Evolutionary conservation across 1,139 yeast genomes (phyloP), one percentile per base, ranked within the genome.

Genomic region (Lodderomyces margitis): DNA sequence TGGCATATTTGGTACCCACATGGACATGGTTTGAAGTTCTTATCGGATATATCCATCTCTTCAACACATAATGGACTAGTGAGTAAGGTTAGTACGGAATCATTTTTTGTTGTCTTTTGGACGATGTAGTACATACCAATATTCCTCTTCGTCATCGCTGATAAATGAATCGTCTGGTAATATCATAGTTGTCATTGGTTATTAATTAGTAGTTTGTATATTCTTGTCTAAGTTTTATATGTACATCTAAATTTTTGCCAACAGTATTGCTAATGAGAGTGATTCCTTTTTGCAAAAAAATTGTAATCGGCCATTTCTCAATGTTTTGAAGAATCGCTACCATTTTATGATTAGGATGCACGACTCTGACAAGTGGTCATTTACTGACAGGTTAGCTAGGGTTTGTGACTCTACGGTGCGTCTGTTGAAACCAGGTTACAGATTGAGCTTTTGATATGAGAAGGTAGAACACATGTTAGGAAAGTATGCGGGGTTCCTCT

Each of bases 1-100:
- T 92, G 98, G 64, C 99, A 94, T 46, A 92, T 87, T 60, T 94
- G 98, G 59, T 94, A 94, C 10, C 98, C 98, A 70, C 99, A 94
- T 1, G 98, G 98, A 72, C 99, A 94, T 5, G 99, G 99, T 62
- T 86, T 88, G 75, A 94, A 94, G 66, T 91, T 88, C 61, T 87
- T 87, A 64, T 94, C 98, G 15, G 96, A 85, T 36, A 91, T 81
- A 64, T 92, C 98, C 91, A 92, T 83, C 61, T 92, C 97, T 65
- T 92, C 98, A 58, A 89, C 94, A 71, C 98, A 92, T 49, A 92
- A 78, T 46, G 98, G 98, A 67, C 95, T 66, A 50, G n/a, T n/a
- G n/a, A n/a, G n/a, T n/a, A 32, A 32, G 15, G 21, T 16, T 31
- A 14, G 59, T 58, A 61, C 61, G 64, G 60, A 56, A 11, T 31